Evolutionary conservation across 257 asterid genomes (phyloP).

Genomic region (Solanum sparsipilum): DNA sequence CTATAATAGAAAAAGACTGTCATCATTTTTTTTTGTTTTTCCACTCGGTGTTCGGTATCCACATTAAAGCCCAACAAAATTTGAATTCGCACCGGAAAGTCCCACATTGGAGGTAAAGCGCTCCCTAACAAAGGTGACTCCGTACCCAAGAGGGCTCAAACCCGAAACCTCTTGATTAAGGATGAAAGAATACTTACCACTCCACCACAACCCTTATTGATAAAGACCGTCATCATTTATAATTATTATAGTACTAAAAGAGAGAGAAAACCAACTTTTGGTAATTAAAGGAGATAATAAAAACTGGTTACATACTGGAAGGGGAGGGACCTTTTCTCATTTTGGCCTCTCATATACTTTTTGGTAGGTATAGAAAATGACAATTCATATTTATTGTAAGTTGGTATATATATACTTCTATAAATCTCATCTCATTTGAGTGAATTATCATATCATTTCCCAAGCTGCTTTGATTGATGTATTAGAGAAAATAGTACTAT

Average conservation of each 20-base stretch:
- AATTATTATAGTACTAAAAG: background rate
- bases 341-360: constrained; percentile 16
- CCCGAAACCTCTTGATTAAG: no score
- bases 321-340: constrained; percentile 2
- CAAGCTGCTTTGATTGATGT: background rate
- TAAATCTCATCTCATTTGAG: background rate
- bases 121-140: no score
- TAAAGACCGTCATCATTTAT: no score
- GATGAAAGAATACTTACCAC: no score
- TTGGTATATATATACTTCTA: background rate
- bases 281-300: constrained; percentile 12
- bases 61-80: no score
- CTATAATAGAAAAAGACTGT: background rate
- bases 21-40: background rate
- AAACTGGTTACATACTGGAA: background rate
- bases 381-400: background rate
- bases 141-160: no score
- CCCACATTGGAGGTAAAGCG: no score
- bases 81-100: rapidly evolving
- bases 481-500: background rate
- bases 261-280: constrained; percentile 12
- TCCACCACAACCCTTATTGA: no score
- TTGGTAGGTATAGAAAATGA: background rate
- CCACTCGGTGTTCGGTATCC: no score
- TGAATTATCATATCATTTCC: background rate